These are phyloP conservation scores for Aspergillus costaricaensis DNA, from an alignment of 2,329 filamentous ascomycete species.

Conservation along the genomic window DNA sequence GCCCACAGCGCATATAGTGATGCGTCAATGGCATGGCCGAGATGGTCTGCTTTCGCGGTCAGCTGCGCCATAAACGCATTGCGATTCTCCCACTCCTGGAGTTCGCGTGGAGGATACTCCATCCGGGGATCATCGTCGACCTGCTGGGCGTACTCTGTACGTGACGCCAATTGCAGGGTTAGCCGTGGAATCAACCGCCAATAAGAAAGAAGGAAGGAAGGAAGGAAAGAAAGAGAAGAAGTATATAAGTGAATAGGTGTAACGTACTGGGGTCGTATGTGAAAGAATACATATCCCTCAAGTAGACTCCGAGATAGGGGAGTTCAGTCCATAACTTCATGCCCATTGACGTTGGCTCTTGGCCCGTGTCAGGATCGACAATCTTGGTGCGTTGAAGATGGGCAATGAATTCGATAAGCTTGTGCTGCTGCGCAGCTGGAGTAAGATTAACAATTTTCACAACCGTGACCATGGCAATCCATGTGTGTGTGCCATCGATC, in stretches of 20 bases:
- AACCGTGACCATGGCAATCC: not conserved
- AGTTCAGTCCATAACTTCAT: not conserved
- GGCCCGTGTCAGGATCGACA: not conserved
- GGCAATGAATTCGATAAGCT: not conserved
- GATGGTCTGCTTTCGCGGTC: not conserved
- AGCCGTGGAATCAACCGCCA: not conserved
- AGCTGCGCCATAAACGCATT: constrained; percentile 1
- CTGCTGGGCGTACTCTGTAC: not conserved
- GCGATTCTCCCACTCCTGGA: constrained; percentile 1
- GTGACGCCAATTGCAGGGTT: not conserved
- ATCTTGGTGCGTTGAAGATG: not conserved
- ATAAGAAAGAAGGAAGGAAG: no score
- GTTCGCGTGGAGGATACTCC: not conserved
- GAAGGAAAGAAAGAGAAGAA: no score
- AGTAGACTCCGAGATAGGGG: not conserved
- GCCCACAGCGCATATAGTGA: not conserved
- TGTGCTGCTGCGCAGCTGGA: not conserved
- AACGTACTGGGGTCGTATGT: not conserved
- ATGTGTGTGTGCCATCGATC: not conserved
- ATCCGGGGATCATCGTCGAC: no score
- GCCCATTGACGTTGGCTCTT: not conserved
- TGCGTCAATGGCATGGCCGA: not conserved
- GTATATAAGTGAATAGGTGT: no score
- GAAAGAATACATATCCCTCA: not conserved
- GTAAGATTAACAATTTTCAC: not conserved